Base-by-base conservation (phyloP, 108 stramenopile species). In the Cyclotella distinguenda region DNA sequence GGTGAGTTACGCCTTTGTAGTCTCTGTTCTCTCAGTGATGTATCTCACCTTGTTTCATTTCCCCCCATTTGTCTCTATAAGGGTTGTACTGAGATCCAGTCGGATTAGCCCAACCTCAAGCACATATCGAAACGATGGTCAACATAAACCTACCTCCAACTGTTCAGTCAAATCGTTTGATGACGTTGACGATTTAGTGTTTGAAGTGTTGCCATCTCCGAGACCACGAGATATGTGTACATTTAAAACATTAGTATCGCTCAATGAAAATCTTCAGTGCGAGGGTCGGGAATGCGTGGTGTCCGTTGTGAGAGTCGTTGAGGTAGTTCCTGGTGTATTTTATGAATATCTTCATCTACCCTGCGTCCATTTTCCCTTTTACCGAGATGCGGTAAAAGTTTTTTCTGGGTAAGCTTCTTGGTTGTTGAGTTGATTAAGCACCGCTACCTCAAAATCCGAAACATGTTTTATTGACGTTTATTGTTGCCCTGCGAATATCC, bases 311-410 rank as follows among this genome's bases (percentile, higher is more conserved):
- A 71, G 82, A 22, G 66, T 77, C 0, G 64, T 89, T 0, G 35
- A 82, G 50, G 79, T 83, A 0, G 56, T 62, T 1, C 52, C 47
- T n/a, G 65, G 66, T 31, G 54, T 82, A 4, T 85, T 53, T 39
- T 88, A 82, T 50, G 87, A 86, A 40, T 84, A 85, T 59, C 39
- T 85, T 1, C 83, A 46, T 18, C 43, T 35, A 9, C 72, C 85
- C 1, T 88, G 87, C 68, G 85, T 88, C 0, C 23, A 86, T 26
- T 72, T 77, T 54, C 74, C 83, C 1, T 85, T 83, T 28, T 84
- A 72, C 45, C 10, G 71, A 7, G 72, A 58, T 51, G 38, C 69
- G 11, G 67, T 44, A 22, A 70, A 54, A 50, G 60, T 76, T 25
- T 39, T 53, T 62, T 22, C 60, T 31, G 61, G 61, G 30, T 59